Percentiles rank a stretch among this genome's conserved stretches.
phyloP scores from a whole-genome alignment of 2,329 filamentous ascomycete genomes.

The Achaetomium macrosporum region DNA sequence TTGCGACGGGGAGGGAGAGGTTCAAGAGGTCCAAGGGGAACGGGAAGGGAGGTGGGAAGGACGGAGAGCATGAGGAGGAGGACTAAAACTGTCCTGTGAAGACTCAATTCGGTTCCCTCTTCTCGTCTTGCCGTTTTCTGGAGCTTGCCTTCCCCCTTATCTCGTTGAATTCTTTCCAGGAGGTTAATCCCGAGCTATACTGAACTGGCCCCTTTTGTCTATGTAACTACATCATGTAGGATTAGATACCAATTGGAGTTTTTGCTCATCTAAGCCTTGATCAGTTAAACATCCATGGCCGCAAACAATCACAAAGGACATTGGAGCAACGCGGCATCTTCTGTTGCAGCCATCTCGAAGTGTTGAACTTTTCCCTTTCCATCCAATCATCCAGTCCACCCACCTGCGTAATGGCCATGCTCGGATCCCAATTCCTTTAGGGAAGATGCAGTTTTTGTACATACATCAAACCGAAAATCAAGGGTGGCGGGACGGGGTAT shows the following conservation, averaged over 20 bases:
- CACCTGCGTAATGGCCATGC: background rate
- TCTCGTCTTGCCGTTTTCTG: background rate
- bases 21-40: conserved; percentile 64
- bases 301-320: no score
- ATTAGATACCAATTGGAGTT: background rate
- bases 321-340: background rate
- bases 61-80: conserved; percentile 13
- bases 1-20: conserved; percentile 64
- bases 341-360: conserved; percentile 14
- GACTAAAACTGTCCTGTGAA: background rate
- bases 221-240: background rate
- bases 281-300: background rate
- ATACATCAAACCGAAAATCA: conserved; percentile 12
- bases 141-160: background rate
- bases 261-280: background rate
- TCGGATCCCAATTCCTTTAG: background rate
- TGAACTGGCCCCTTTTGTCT: background rate
- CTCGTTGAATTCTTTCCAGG: background rate
- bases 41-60: conserved; percentile 33
- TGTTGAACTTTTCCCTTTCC: conserved; percentile 22
- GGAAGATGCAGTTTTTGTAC: conserved; percentile 9
- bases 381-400: background rate
- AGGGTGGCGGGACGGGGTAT: conserved; percentile 12
- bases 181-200: background rate
- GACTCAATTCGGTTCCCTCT: background rate